These are phyloP conservation scores for Taiozyma sp. DNA, from an alignment of 1,139 yeast genomes.

Conservation along the genomic window DNA sequence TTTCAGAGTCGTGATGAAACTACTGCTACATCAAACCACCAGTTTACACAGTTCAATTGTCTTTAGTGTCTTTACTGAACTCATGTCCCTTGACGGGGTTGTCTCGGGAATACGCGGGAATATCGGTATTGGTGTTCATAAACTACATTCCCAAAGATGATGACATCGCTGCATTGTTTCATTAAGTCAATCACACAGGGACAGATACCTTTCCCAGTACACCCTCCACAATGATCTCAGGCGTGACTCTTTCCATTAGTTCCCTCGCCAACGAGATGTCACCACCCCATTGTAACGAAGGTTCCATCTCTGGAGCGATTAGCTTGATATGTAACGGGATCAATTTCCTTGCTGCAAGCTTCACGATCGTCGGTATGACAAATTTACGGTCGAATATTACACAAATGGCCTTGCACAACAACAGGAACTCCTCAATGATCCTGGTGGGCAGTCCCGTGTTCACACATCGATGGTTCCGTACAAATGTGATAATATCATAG, in stretches of 20 bases:
- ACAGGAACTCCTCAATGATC: conserved; percentile 36
- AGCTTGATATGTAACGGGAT: conserved; percentile 40
- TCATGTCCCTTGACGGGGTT: too few species aligned
- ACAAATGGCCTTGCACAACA: conserved; percentile 35
- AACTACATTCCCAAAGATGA: too few species aligned
- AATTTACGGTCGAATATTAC: conserved; percentile 33
- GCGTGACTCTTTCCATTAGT: conserved; percentile 38
- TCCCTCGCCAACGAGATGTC: conserved; percentile 35
- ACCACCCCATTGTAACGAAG: conserved; percentile 48
- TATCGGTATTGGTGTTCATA: background rate
- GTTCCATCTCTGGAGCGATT: conserved; percentile 38
- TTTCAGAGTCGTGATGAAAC: too few species aligned
- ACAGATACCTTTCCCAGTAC: conserved; percentile 41
- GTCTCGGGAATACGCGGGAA: background rate
- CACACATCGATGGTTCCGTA: conserved; percentile 47
- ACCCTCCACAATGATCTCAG: conserved; percentile 42
- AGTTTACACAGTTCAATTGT: too few species aligned
- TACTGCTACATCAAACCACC: too few species aligned
- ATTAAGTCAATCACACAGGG: conserved; percentile 28
- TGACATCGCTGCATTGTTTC: background rate
- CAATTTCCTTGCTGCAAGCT: conserved; percentile 39
- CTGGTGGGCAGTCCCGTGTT: conserved; percentile 43
- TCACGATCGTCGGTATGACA: conserved; percentile 46
- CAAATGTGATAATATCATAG: conserved; percentile 44
- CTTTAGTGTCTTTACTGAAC: too few species aligned